Percentiles rank a stretch among this genome's conserved stretches.
phyloP scores from a whole-genome alignment of 257 asterid species.

The Misopates orontium region DNA sequence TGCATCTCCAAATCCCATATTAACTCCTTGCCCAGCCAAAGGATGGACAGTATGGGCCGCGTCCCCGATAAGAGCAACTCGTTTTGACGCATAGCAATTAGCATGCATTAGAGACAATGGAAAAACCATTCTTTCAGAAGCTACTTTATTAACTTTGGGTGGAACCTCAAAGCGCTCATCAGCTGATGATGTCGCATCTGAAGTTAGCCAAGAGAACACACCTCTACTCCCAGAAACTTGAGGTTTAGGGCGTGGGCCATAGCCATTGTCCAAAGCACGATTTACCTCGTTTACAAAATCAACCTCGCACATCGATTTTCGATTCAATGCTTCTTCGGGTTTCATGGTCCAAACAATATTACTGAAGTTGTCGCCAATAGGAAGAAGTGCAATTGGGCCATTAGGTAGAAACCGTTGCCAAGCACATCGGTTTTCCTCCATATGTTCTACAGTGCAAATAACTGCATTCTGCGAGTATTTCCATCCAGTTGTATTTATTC shows the following conservation, averaged over 20 bases:
- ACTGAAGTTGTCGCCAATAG: constrained; percentile 83
- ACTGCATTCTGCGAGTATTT: constrained; percentile 87
- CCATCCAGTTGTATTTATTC: constrained; percentile 89
- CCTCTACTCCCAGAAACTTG: constrained; percentile 34
- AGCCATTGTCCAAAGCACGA: constrained; percentile 69
- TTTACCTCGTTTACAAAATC: constrained; percentile 71
- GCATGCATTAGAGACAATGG: constrained; percentile 93
- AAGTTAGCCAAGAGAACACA: constrained; percentile 59
- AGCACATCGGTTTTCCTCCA: constrained; percentile 60
- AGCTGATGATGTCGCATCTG: constrained; percentile 42
- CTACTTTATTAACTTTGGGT: constrained; percentile 57
- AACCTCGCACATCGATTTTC: constrained; percentile 59
- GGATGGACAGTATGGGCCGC: constrained; percentile 99
- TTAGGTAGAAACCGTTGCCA: constrained; percentile 90
- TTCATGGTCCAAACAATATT: constrained; percentile 96
- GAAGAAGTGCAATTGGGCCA: constrained; percentile 95
- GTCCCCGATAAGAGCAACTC: constrained; percentile 81
- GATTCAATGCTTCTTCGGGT: constrained; percentile 67
- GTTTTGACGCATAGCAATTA: constrained; percentile 55
- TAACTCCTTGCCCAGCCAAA: constrained; percentile 99
- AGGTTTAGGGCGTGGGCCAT: constrained; percentile 80
- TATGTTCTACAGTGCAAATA: constrained; percentile 85
- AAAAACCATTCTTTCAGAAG: constrained; percentile 81
- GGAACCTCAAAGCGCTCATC: constrained; percentile 75
- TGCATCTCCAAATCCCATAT: constrained; percentile 96